A percentile compares a stretch with the other conserved stretches of the same genome.
Conservation (phyloP, 2,329 filamentous ascomycete genomes). For the Colletotrichum lentis region DNA sequence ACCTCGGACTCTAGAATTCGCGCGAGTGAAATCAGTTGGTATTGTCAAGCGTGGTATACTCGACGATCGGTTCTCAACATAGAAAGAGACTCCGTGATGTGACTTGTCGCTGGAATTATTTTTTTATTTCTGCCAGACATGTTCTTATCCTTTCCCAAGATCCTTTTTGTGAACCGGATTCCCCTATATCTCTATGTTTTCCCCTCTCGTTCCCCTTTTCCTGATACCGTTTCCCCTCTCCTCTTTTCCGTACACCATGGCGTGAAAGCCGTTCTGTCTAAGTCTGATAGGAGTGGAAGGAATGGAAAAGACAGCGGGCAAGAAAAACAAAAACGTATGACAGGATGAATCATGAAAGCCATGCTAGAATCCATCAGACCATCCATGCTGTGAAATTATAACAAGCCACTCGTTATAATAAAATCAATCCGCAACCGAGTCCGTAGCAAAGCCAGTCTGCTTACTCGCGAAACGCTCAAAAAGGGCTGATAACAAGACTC, state of each 20-base stretch:
- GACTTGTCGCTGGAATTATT: not conserved
- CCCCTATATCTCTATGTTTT: not conserved
- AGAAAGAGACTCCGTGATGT: not conserved
- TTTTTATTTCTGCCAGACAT: not conserved
- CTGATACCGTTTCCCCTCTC: not conserved
- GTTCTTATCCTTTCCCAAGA: not conserved
- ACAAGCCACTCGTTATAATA: no score
- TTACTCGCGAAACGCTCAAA: slow-evolving; percentile 6
- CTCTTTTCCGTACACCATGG: not conserved
- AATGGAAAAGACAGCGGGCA: no score
- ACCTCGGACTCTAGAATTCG: no score
- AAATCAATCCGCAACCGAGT: not conserved
- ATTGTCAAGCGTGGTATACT: not conserved
- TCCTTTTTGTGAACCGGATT: not conserved
- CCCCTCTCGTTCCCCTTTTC: not conserved
- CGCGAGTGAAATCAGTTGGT: not conserved
- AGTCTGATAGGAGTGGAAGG: no score
- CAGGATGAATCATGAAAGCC: not conserved
- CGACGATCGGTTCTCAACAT: not conserved
- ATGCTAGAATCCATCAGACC: not conserved
- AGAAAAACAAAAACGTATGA: not conserved
- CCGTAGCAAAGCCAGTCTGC: slow-evolving; percentile 1
- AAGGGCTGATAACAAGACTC: slow-evolving; percentile 3
- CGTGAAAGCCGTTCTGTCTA: not conserved
- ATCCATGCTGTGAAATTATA: not conserved